phyloP scores from a whole-genome alignment of 345 rosid species.

The Gossypium longicalyx region DNA sequence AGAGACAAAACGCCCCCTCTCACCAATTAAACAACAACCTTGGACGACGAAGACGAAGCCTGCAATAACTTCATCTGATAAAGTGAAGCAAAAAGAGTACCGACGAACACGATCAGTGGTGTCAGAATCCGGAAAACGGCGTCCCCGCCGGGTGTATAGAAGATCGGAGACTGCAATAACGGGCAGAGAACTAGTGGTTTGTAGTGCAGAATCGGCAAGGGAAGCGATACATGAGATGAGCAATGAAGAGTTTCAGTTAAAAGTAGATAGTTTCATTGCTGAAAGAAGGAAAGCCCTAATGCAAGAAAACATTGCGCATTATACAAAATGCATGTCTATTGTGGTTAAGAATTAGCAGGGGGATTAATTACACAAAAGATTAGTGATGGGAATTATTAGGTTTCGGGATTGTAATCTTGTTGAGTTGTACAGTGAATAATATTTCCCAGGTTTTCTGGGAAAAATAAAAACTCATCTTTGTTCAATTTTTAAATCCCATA shows the following conservation, averaged over 20 bases:
- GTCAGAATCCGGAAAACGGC: not conserved
- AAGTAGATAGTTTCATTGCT: slow-evolving; percentile 29
- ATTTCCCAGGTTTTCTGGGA: not conserved
- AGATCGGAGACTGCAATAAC: slow-evolving; percentile 10
- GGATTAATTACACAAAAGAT: not conserved
- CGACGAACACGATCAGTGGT: not conserved
- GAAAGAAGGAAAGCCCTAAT: slow-evolving; percentile 15
- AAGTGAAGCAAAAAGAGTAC: not conserved
- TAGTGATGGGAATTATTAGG: not conserved
- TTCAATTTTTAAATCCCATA: not conserved
- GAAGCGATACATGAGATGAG: slow-evolving; percentile 26
- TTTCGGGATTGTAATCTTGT: not conserved
- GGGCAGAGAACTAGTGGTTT: not conserved
- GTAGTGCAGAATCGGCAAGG: not conserved
- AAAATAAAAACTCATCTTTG: not conserved
- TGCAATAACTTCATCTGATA: not conserved
- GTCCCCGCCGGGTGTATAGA: not conserved
- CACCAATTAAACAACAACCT: not conserved
- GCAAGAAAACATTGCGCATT: not conserved
- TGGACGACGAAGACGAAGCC: not conserved
- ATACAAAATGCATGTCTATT: slow-evolving; percentile 2
- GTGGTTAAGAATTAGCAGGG: not conserved
- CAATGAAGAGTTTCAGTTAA: slow-evolving; percentile 29
- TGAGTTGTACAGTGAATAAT: slow-evolving; percentile 4
- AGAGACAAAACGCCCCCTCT: slow-evolving; percentile 1